A percentile compares a stretch with the other conserved stretches of the same genome.
Conservation (phyloP, 805 yeast genomes). For the Monosporozyma unispora region DNA sequence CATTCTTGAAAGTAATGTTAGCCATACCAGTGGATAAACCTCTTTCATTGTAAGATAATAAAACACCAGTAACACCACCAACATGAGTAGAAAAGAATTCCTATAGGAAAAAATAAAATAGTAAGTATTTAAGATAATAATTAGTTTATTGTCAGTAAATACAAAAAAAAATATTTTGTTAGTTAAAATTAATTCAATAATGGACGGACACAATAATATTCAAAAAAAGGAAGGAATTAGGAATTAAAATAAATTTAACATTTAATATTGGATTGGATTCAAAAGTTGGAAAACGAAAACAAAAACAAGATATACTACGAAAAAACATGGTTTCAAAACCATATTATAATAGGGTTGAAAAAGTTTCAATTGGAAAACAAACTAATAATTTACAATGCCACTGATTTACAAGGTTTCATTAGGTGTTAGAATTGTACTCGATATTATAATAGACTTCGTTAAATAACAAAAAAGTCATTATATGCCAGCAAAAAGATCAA, state of each 20-base stretch:
- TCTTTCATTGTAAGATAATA: constrained; percentile 70
- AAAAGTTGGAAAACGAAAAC: no score
- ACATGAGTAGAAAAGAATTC: constrained; percentile 82
- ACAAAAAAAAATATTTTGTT: constrained; percentile 9
- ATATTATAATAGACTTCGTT: background rate
- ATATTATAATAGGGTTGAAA: no score
- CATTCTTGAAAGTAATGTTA: constrained; percentile 64
- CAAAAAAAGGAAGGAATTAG: background rate
- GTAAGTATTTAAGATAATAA: background rate
- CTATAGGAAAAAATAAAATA: constrained; percentile 34
- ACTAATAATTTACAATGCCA: background rate
- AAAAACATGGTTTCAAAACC: background rate
- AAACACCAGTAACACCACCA: constrained; percentile 71
- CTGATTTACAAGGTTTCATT: constrained; percentile 1
- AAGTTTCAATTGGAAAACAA: background rate
- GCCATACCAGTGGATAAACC: constrained; percentile 92
- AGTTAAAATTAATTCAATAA: constrained; percentile 4
- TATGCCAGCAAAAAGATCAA: background rate
- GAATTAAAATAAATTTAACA: background rate
- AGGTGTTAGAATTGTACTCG: background rate
- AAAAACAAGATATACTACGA: background rate
- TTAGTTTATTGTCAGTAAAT: background rate
- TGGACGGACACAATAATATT: background rate
- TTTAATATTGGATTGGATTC: background rate
- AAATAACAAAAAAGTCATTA: background rate